Conservation (phyloP, 352 stramenopile species). For the Plasmopara muralis region DNA sequence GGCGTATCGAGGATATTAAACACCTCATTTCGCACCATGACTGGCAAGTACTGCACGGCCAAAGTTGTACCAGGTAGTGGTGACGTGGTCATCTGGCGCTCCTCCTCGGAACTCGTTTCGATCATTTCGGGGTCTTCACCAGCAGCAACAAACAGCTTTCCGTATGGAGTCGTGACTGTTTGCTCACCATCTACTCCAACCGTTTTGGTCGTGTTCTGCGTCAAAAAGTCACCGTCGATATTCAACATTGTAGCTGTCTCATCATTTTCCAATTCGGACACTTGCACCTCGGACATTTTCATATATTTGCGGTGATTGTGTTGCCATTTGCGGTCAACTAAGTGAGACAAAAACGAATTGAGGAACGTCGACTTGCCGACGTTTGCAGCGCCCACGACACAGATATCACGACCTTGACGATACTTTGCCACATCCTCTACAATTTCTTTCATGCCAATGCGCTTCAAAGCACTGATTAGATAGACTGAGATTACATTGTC, state of each 20-base stretch:
- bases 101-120: conserved; percentile 57
- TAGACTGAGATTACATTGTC: conserved; percentile 77
- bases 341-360: conserved; percentile 83
- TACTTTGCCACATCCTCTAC: conserved; percentile 73
- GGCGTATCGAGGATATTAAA: conserved; percentile 82
- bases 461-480: conserved; percentile 79
- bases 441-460: conserved; percentile 84
- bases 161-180: conserved; percentile 19
- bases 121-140: conserved; percentile 63
- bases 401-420: conserved; percentile 77
- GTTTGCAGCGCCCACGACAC: conserved; percentile 88
- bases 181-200: conserved; percentile 5
- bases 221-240: conserved; percentile 38
- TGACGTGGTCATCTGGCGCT: conserved; percentile 82
- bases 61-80: conserved; percentile 87
- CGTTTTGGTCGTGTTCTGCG: conserved; percentile 9
- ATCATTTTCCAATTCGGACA: conserved; percentile 46
- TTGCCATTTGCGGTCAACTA: conserved; percentile 79
- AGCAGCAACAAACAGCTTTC: conserved; percentile 43
- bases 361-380: conserved; percentile 91
- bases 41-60: conserved; percentile 68
- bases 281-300: conserved; percentile 52
- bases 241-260: conserved; percentile 46
- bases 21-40: conserved; percentile 72
- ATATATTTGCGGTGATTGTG: conserved; percentile 86